These are phyloP conservation scores for Vanrija sp. DNA, from an alignment of 1,284 basidiomycete species.

Conservation along the genomic window DNA sequence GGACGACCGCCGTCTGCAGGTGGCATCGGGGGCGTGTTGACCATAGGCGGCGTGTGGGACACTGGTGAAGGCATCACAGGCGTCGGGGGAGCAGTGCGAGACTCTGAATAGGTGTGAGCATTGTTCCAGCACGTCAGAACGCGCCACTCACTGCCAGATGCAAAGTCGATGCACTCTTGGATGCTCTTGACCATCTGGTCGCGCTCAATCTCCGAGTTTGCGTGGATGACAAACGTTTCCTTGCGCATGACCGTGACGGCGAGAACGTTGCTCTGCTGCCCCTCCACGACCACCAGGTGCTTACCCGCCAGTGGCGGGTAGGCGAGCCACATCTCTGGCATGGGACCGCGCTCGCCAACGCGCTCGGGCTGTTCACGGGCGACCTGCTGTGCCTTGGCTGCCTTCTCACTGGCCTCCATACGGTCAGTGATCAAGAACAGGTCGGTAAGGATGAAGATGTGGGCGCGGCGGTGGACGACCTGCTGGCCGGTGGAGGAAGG, in stretches of 20 bases:
- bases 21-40: too few relatives aligned
- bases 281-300: constrained; percentile 70
- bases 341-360: constrained; percentile 52
- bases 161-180: constrained; percentile 77
- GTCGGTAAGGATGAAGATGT: constrained; percentile 87
- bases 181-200: constrained; percentile 71
- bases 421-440: constrained; percentile 82
- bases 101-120: not conserved
- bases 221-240: constrained; percentile 70
- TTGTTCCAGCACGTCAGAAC: too few relatives aligned
- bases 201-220: constrained; percentile 61
- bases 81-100: not conserved
- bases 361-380: constrained; percentile 41
- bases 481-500: constrained; percentile 70
- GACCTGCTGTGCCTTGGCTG: constrained; percentile 41
- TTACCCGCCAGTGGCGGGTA: constrained; percentile 96
- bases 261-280: constrained; percentile 58
- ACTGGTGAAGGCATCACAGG: constrained; percentile 4
- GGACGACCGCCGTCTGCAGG: too few relatives aligned
- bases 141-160: constrained; percentile 59
- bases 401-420: constrained; percentile 65
- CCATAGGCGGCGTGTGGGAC: not conserved
- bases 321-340: constrained; percentile 83
- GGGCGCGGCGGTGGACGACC: constrained; percentile 70
- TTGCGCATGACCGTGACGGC: constrained; percentile 83